Conservation (phyloP, 2,329 filamentous ascomycete genomes). For the Dothideomycetes sp. region DNA sequence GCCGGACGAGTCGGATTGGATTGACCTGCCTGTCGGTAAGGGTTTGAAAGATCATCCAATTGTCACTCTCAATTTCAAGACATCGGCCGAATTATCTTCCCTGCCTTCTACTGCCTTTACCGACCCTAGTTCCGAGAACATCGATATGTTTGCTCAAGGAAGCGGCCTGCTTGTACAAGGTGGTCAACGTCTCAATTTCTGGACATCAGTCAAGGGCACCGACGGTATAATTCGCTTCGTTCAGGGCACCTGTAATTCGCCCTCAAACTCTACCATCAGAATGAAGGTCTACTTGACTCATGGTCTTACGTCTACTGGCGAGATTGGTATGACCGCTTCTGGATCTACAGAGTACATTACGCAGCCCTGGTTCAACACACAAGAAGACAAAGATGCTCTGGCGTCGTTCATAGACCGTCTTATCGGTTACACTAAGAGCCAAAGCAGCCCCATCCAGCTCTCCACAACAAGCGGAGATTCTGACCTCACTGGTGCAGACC, state of each 20-base stretch:
- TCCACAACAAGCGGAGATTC: conserved; percentile 22
- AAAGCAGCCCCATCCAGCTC: conserved; percentile 32
- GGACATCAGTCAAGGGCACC: conserved; percentile 46
- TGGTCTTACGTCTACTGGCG: conserved; percentile 41
- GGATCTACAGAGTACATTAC: conserved; percentile 36
- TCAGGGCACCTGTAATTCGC: conserved; percentile 39
- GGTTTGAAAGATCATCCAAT: conserved; percentile 43
- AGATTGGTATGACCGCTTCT: conserved; percentile 22
- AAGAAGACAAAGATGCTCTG: conserved; percentile 29
- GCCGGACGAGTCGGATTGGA: conserved; percentile 25
- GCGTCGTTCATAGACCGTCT: conserved; percentile 40
- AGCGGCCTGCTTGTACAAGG: conserved; percentile 23
- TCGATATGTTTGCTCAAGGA: conserved; percentile 37
- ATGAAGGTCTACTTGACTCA: conserved; percentile 51
- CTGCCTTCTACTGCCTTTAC: conserved; percentile 32
- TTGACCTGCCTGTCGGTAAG: conserved; percentile 17
- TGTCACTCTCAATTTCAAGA: conserved; percentile 43
- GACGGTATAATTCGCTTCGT: conserved; percentile 41
- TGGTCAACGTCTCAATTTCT: conserved; percentile 46
- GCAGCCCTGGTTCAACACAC: conserved; percentile 45
- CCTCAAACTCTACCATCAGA: conserved; percentile 38
- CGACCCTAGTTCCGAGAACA: conserved; percentile 43
- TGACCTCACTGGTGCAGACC: conserved; percentile 3
- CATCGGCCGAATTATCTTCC: conserved; percentile 36
- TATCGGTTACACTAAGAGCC: conserved; percentile 33